Percentiles rank a stretch among this genome's conserved stretches.
phyloP scores from a whole-genome alignment of 2,329 filamentous ascomycete genomes.

The Sordariomycetes sp. region DNA sequence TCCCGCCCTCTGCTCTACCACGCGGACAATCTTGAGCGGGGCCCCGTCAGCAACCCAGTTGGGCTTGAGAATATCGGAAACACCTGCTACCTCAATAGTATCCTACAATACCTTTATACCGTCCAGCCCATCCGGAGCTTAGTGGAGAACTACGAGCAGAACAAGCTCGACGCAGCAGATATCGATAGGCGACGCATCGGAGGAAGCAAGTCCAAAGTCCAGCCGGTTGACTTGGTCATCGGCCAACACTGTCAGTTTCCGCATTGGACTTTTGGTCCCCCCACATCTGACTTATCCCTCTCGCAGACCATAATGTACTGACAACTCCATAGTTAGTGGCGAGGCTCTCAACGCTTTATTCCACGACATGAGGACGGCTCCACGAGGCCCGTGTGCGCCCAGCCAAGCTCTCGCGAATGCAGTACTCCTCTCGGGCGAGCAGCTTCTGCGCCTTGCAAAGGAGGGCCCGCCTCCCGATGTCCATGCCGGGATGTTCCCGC shows the following conservation, averaged over 20 bases:
- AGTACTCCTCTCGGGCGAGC: conserved; percentile 49
- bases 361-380: conserved; percentile 53
- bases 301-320: neutral
- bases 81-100: conserved; percentile 94
- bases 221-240: conserved; percentile 46
- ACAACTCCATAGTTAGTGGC: conserved; percentile 45
- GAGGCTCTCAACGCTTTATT: conserved; percentile 64
- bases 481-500: conserved; percentile 1
- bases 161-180: conserved; percentile 56
- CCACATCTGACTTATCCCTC: neutral
- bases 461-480: neutral
- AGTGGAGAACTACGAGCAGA: conserved; percentile 63
- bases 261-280: neutral
- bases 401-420: conserved; percentile 70
- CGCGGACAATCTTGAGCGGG: conserved; percentile 7
- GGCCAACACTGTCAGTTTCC: conserved; percentile 61
- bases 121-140: conserved; percentile 72
- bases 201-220: conserved; percentile 43
- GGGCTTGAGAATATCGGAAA: conserved; percentile 92
- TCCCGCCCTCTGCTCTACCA: conserved; percentile 9
- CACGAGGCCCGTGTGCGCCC: conserved; percentile 54
- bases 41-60: conserved; percentile 43
- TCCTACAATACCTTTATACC: conserved; percentile 91
- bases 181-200: conserved; percentile 63
- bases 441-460: conserved; percentile 5